Percentiles rank a stretch among this genome's conserved stretches.
phyloP scores from a whole-genome alignment of 2,329 filamentous ascomycete species.

The Colletotrichum sp. region DNA sequence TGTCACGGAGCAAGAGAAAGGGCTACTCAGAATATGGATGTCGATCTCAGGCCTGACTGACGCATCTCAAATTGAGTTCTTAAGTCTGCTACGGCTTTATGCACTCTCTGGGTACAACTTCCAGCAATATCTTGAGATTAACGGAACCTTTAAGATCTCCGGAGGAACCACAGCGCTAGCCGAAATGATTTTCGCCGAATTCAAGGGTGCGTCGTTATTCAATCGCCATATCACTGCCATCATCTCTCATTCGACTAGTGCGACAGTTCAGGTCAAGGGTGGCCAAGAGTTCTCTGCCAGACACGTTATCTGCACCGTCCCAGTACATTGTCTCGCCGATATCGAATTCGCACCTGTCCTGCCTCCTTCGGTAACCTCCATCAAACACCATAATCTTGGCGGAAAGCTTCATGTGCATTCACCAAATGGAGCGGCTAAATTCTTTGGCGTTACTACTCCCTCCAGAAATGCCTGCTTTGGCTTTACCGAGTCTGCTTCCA shows the following conservation, averaged over 20 bases:
- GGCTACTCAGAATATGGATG: not conserved
- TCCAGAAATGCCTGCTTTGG: not conserved
- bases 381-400: not conserved
- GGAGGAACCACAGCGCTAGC: not conserved
- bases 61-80: not conserved
- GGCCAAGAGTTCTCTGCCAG: not conserved
- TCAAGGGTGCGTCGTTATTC: not conserved
- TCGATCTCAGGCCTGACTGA: not conserved
- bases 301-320: not conserved
- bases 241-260: fast-evolving
- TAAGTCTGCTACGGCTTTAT: not conserved
- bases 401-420: not conserved
- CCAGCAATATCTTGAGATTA: not conserved
- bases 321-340: not conserved
- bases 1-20: not conserved
- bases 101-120: not conserved
- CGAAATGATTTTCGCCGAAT: not conserved
- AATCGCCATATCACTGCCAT: not conserved
- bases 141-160: not conserved
- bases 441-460: not conserved
- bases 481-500: not conserved
- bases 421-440: not conserved
- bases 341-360: not conserved
- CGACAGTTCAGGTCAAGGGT: not conserved
- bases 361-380: not conserved